These are phyloP conservation scores for Hymenotorrendiella dingleyae DNA, from an alignment of 2,329 filamentous ascomycete genomes.

Conservation along the genomic window DNA sequence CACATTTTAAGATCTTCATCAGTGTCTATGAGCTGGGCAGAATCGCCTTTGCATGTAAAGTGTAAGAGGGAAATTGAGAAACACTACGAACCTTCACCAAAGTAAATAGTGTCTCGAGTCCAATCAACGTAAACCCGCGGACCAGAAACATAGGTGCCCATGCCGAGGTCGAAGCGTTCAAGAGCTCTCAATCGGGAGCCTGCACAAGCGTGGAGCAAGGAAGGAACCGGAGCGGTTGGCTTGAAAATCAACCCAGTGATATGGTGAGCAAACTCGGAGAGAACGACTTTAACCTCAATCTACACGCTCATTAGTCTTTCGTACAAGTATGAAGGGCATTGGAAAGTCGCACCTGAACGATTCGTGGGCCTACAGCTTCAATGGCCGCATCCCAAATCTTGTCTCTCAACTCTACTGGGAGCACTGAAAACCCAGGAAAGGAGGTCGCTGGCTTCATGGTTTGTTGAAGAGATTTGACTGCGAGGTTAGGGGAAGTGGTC, in stretches of 20 bases:
- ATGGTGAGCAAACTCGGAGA: not conserved
- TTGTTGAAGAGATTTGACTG: too few species aligned
- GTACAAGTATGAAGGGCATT: too few species aligned
- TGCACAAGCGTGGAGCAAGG: constrained; percentile 5
- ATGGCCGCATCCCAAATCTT: not conserved
- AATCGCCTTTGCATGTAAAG: too few species aligned
- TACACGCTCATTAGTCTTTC: too few species aligned
- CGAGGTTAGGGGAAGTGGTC: too few species aligned
- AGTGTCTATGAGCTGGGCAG: too few species aligned
- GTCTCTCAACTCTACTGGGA: not conserved
- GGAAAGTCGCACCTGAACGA: not conserved
- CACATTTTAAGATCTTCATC: too few species aligned
- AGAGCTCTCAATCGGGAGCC: constrained; percentile 5
- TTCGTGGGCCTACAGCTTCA: not conserved
- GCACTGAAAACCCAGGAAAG: not conserved
- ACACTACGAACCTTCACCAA: not conserved
- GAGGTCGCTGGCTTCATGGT: not conserved
- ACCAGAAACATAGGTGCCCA: not conserved
- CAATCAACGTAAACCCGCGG: not conserved
- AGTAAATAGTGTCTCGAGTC: not conserved
- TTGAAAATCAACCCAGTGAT: not conserved
- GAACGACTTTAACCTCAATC: not conserved
- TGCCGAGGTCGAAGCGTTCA: not conserved
- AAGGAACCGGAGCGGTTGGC: constrained; percentile 1
- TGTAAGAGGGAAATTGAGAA: too few species aligned